Conservation (phyloP, 352 stramenopile species). For the Nothophytophthora sp. region DNA sequence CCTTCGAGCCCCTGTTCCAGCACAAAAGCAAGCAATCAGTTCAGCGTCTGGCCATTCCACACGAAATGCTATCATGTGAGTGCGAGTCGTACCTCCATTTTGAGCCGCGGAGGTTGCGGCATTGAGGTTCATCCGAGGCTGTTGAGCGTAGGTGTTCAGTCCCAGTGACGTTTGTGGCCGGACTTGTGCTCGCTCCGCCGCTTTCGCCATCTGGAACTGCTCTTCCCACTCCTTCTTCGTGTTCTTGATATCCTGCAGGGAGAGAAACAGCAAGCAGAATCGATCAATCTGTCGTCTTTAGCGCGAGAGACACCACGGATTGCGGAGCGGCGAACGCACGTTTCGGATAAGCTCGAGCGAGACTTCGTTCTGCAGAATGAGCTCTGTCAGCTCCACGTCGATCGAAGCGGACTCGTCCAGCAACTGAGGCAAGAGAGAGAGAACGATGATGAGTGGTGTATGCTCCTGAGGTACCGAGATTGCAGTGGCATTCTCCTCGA, state of each 20-base stretch:
- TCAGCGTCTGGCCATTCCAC: background rate
- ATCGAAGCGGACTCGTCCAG: constrained; percentile 75
- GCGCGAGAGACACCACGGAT: too few relatives aligned
- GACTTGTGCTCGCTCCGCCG: constrained; percentile 32
- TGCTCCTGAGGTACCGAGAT: too few relatives aligned
- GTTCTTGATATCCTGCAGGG: constrained; percentile 66
- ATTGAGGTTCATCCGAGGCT: background rate
- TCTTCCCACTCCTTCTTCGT: constrained; percentile 80
- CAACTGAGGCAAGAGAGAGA: constrained; percentile 27
- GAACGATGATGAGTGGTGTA: background rate
- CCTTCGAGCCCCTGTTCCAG: constrained; percentile 6
- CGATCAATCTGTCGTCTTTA: too few relatives aligned
- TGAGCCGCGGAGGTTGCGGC: background rate
- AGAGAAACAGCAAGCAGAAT: constrained; percentile 1
- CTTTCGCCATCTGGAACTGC: constrained; percentile 54
- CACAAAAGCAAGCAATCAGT: background rate
- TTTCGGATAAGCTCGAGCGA: constrained; percentile 84
- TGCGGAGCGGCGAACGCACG: too few relatives aligned
- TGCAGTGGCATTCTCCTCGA: too few relatives aligned
- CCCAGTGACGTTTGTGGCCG: constrained; percentile 64
- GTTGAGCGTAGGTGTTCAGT: constrained; percentile 9
- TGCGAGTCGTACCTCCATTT: constrained; percentile 16
- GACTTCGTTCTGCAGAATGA: constrained; percentile 87
- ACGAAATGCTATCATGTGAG: background rate
- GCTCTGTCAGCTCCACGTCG: constrained; percentile 78